Evolutionary conservation across 371 early-diverging fungal genomes (phyloP).

Genomic region (Globomyces sp.): DNA sequence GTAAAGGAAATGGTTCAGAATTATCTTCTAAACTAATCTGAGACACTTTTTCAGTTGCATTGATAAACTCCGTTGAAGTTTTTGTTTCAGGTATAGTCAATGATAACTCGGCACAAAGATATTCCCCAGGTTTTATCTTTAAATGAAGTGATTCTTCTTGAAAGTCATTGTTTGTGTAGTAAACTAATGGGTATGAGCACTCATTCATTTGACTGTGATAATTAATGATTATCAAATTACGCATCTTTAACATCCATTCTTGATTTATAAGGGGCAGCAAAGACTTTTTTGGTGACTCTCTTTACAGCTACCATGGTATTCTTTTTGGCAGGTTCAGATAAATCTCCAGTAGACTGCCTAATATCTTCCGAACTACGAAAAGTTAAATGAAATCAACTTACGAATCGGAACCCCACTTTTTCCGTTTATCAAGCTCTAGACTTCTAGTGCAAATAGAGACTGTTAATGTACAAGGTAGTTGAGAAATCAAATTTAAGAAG

Average conservation of each 20-base stretch:
- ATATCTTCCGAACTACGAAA: background rate
- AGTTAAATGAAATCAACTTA: no score
- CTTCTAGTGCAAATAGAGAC: slow-evolving; percentile 68
- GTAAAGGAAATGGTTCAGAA: slow-evolving; percentile 45
- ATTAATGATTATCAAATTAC: background rate
- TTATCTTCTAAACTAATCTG: slow-evolving; percentile 34
- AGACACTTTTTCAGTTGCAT: slow-evolving; percentile 12
- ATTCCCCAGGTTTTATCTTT: slow-evolving; percentile 68
- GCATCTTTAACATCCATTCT: slow-evolving; percentile 77
- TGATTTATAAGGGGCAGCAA: slow-evolving; percentile 77
- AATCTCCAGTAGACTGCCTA: background rate
- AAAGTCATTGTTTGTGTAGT: slow-evolving; percentile 81
- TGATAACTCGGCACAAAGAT: slow-evolving; percentile 77
- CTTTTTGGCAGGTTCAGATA: slow-evolving; percentile 11
- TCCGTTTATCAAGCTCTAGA: background rate
- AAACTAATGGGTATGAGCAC: slow-evolving; percentile 78
- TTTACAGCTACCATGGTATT: slow-evolving; percentile 53
- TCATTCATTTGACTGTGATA: slow-evolving; percentile 55
- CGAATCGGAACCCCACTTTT: no score
- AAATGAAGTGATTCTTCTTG: slow-evolving; percentile 69
- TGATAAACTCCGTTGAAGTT: slow-evolving; percentile 13
- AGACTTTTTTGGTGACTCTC: slow-evolving; percentile 71
- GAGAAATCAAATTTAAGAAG: slow-evolving; percentile 78
- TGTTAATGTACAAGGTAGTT: slow-evolving; percentile 77
- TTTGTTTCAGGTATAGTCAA: slow-evolving; percentile 44